These are phyloP conservation scores for Lentinus polychrous DNA, from an alignment of 1,284 basidiomycete species.

Conservation along the genomic window DNA sequence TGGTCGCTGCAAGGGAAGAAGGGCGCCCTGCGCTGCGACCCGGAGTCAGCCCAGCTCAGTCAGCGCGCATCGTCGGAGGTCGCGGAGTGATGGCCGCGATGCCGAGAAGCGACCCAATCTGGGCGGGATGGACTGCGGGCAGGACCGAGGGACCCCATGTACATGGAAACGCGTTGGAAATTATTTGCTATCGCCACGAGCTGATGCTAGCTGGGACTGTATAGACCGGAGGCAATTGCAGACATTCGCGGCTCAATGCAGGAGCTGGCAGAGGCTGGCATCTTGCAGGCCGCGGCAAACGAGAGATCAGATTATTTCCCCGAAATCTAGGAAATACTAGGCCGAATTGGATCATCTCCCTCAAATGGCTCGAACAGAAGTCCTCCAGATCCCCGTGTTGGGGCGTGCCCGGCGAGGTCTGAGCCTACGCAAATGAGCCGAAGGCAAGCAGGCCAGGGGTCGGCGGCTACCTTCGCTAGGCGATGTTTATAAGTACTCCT, in stretches of 20 bases:
- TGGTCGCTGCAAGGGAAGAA: neutral
- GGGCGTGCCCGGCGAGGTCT: too few species aligned
- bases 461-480: conserved; percentile 17
- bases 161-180: neutral
- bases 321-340: conserved; percentile 2
- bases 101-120: conserved; percentile 3
- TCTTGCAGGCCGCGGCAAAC: neutral
- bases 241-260: conserved; percentile 3
- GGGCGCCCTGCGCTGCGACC: neutral
- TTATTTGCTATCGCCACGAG: conserved; percentile 6
- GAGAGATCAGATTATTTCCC: neutral
- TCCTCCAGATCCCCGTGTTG: conserved; percentile 3
- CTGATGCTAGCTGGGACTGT: conserved; percentile 6
- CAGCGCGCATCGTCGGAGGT: neutral
- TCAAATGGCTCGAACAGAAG: neutral
- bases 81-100: conserved; percentile 1
- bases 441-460: conserved; percentile 1
- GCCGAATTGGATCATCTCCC: neutral
- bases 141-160: neutral
- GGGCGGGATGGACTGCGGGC: neutral
- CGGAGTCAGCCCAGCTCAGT: neutral
- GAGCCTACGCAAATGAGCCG: conserved; percentile 3
- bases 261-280: too few species aligned
- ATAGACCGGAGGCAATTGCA: conserved; percentile 7
- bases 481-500: conserved; percentile 19